Evolutionary conservation across 306 rosid genomes (phyloP), one percentile per base, ranked within the genome.

Genomic region (Mimosa pudica): DNA sequence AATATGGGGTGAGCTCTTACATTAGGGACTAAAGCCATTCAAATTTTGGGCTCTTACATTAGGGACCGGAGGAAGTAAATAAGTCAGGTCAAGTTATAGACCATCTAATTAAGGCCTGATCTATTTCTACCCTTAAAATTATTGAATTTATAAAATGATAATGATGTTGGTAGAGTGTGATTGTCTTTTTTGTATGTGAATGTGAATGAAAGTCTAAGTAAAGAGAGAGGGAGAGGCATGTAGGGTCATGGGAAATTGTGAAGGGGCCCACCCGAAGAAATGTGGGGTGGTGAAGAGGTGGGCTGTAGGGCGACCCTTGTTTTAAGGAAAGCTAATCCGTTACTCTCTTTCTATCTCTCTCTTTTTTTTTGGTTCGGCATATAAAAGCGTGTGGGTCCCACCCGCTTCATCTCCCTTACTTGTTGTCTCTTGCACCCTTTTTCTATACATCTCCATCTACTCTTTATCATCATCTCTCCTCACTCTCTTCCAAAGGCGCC

Each of bases 221-320:
- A 24, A 24, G 30, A 24, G 30, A 5, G 4, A 35, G 35, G 0
- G 17, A 7, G 61, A 55, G 45, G 74, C 75, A 82, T 41, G 79
- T 36, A 80, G 89, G 71, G 72, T 80, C 84, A 47, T 80, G 71
- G 84, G 81, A 80, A 84, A 71, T 84, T 82, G 85, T 36, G 63
- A 79, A 61, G 45, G 89, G 85, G 10, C 80, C 87, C 90, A 70
- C 12, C 36, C 47, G 79, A 49, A 80, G 41, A 62, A 68, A 81
- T 76, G 76, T 71, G 82, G 84, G 44, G 77, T 2, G 12, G 20
- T 2, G 84, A 74, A 83, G 67, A 80, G 77, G 82, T 83, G 85
- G 20, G 81, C 78, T 79, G 45, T 3, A 88, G 89, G 83, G 86
- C 71, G 79, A 75, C 77, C 79, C 78, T 82, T 82, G 70, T 44